Conservation (phyloP, 2,329 filamentous ascomycete species). For the Grosmannia huntii region DNA sequence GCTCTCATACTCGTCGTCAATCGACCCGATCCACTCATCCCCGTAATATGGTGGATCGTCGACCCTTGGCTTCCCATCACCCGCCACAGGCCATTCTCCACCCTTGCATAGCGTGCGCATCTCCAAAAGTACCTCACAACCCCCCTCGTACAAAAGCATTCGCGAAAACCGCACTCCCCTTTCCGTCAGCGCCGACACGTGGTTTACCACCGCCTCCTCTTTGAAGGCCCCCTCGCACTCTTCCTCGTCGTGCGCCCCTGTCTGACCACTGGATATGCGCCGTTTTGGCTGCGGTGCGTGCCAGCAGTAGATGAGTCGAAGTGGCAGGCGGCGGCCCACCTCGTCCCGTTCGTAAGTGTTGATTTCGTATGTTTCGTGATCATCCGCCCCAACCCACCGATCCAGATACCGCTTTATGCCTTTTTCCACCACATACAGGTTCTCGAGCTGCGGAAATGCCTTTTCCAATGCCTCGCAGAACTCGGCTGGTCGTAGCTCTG, state of each 20-base stretch:
- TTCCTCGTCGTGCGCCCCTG: background rate
- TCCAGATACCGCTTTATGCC: conserved; percentile 2
- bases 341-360: background rate
- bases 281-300: conserved; percentile 2
- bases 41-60: conserved; percentile 1
- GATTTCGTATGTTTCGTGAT: conserved; percentile 2
- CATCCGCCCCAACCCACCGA: conserved; percentile 3
- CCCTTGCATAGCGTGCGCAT: background rate
- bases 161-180: conserved; percentile 9
- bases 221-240: conserved; percentile 6
- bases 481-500: conserved; percentile 1
- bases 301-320: conserved; percentile 9
- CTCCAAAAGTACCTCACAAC: background rate
- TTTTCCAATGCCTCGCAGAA: background rate
- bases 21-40: background rate
- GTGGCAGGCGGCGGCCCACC: background rate
- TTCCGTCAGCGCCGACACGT: background rate
- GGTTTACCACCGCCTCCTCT: conserved; percentile 10
- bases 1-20: conserved; percentile 2
- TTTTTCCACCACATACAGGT: conserved; percentile 8
- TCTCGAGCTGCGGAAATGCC: conserved; percentile 6
- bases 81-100: conserved; percentile 7
- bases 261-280: background rate
- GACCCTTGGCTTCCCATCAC: conserved; percentile 1
- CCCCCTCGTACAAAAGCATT: conserved; percentile 6